Evolutionary conservation across 2,329 filamentous ascomycete genomes (phyloP), one percentile per base, ranked within the genome.

Genomic region (Huntiella bhutanensis): DNA sequence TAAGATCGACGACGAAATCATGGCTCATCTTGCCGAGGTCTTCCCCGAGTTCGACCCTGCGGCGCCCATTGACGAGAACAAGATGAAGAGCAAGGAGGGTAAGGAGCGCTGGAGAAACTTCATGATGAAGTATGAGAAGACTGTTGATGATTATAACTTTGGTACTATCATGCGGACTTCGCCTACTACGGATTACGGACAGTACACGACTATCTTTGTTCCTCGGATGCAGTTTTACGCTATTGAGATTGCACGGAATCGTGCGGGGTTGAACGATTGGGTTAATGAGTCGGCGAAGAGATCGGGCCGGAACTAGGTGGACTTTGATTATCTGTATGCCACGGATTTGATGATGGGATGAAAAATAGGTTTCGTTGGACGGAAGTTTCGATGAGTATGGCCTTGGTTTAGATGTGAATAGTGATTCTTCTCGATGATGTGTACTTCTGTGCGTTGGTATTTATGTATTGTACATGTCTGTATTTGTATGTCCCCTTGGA

Each of bases 81-180:
- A 82, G 55, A 95, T 98, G 88, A 98, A 98, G 78, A 95, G 84
- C 73, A 92, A 93, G 67, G 64, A 68, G 11, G 88, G 88, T 60
- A 98, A 98, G 70, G 85, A 92, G 64, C 73, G 74, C 60, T 98
- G 91, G 91, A 77, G 91, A 57, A 82, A 81, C 53, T 98, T 95
- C 66, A 82, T 95, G 73, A 87, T 82, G 71, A 68, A 71, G 52
- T 98, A 95, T 62, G 86, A 96, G 66, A 87, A 93, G 64, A 88
- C 75, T 64, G 69, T 98, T n/a, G 81, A 91, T 52, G 92, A 98
- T 64, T 98, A 79, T 70, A 98, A 95, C 69, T 98, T 95, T 62
- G 91, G 91, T 47, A 95, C 91, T 33, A 87, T 98, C 73, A 62
- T 98, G 55, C 77, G 91, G 49, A 71, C 75, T 48, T 82, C 73